Evolutionary conservation across 495 filamentous ascomycete species (phyloP).

Genomic region (Pyrenula massariospora): DNA sequence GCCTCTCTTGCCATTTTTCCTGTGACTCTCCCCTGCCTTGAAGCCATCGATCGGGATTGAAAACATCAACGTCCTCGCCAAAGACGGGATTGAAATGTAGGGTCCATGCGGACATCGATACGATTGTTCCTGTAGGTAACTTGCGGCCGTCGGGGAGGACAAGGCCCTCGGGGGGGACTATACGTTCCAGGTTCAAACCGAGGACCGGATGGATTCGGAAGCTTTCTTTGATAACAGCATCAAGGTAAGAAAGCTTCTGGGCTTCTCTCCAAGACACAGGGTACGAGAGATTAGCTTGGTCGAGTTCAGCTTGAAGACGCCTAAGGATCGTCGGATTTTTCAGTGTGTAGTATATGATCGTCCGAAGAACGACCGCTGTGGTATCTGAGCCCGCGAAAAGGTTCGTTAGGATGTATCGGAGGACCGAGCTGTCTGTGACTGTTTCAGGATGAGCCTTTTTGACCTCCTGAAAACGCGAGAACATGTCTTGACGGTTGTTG

Average conservation of each 20-base stretch:
- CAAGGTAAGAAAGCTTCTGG: constrained; percentile 50
- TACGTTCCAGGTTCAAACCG: constrained; percentile 49
- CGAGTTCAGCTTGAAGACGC: constrained; percentile 43
- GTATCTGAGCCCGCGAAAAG: constrained; percentile 45
- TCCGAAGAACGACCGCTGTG: constrained; percentile 49
- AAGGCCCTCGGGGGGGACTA: constrained; percentile 45
- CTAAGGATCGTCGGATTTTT: constrained; percentile 31
- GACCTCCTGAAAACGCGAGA: background rate
- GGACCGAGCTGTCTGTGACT: background rate
- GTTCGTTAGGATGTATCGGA: constrained; percentile 37
- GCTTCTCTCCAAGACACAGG: constrained; percentile 48
- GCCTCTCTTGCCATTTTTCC: constrained; percentile 39
- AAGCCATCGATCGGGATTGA: constrained; percentile 37
- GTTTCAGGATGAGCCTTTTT: constrained; percentile 2
- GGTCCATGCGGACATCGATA: constrained; percentile 46
- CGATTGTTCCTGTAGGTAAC: constrained; percentile 42
- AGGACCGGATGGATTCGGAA: constrained; percentile 55
- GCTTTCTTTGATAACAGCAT: constrained; percentile 58
- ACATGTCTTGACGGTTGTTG: background rate
- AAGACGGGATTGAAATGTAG: constrained; percentile 15
- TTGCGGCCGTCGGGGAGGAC: constrained; percentile 32
- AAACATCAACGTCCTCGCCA: constrained; percentile 29
- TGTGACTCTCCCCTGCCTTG: constrained; percentile 15
- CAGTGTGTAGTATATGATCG: constrained; percentile 55
- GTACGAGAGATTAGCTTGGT: constrained; percentile 35